phyloP scores from a whole-genome alignment of 163 green algal genomes.

The Chlorella variabilis region DNA sequence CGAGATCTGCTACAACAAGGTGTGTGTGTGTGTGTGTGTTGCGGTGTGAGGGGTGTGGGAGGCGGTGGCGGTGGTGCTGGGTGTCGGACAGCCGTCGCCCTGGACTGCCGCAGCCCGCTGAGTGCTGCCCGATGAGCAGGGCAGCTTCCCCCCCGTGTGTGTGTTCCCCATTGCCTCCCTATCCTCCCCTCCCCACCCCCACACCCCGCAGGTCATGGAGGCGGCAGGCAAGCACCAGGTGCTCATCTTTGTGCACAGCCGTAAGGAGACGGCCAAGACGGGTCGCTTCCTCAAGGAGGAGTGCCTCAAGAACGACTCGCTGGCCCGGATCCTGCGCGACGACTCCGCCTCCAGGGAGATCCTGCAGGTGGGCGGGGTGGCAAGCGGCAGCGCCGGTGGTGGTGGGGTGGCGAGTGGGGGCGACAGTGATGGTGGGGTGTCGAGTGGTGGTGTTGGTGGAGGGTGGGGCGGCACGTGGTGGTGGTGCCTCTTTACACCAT shows the following conservation, averaged over 20 bases:
- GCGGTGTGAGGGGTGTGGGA: neutral
- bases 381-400: neutral
- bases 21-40: slow-evolving; percentile 29
- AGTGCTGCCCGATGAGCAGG: too few relatives aligned
- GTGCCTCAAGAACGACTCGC: slow-evolving; percentile 85
- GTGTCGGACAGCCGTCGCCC: too few relatives aligned
- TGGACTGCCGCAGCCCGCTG: too few relatives aligned
- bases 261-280: slow-evolving; percentile 99
- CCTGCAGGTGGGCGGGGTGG: slow-evolving; percentile 59
- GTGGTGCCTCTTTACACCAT: neutral
- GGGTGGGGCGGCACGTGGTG: too few relatives aligned
- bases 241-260: slow-evolving; percentile 97
- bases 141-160: too few relatives aligned
- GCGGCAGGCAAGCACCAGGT: slow-evolving; percentile 89
- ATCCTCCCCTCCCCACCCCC: neutral
- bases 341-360: slow-evolving; percentile 78
- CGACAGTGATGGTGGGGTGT: too few relatives aligned
- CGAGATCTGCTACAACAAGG: slow-evolving; percentile 99
- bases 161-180: neutral
- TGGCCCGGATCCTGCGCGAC: slow-evolving; percentile 88
- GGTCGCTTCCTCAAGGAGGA: slow-evolving; percentile 87
- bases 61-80: too few relatives aligned
- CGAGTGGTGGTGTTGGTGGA: too few relatives aligned
- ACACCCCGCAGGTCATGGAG: slow-evolving; percentile 56
- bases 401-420: neutral